Evolutionary conservation across 768 basidiomycete species (phyloP).

Genomic region (Pleurotus pulmonarius): DNA sequence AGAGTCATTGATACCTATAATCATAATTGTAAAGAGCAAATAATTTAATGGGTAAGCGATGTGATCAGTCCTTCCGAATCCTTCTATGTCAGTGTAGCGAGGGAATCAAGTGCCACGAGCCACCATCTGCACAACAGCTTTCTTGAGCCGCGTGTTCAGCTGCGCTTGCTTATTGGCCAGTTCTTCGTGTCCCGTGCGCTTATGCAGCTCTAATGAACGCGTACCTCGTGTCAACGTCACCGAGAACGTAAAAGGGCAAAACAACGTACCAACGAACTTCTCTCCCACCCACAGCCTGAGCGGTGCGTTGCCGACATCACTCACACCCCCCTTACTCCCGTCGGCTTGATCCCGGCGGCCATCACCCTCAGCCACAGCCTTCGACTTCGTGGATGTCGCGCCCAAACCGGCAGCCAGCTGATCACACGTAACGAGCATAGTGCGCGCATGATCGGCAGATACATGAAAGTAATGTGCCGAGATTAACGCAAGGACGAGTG

Average conservation of each 20-base stretch:
- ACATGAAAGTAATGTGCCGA: slow-evolving; percentile 73
- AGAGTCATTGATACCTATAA: too few relatives aligned
- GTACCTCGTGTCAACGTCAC: not conserved
- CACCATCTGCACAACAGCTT: not conserved
- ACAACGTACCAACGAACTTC: slow-evolving; percentile 53
- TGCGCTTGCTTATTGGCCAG: slow-evolving; percentile 42
- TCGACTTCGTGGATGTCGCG: slow-evolving; percentile 26
- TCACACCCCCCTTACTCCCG: slow-evolving; percentile 16
- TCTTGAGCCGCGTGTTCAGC: slow-evolving; percentile 28
- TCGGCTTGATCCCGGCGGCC: slow-evolving; percentile 8
- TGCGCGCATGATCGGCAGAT: slow-evolving; percentile 60
- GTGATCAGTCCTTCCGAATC: too few relatives aligned
- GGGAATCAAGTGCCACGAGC: not conserved
- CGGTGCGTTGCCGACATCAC: slow-evolving; percentile 54
- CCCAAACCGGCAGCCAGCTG: slow-evolving; percentile 72
- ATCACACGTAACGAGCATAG: slow-evolving; percentile 64
- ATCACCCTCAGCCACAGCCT: slow-evolving; percentile 8
- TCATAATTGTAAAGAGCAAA: too few relatives aligned
- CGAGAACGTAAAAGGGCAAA: not conserved
- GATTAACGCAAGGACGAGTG: slow-evolving; percentile 62
- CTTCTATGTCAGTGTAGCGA: too few relatives aligned
- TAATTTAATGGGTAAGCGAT: too few relatives aligned
- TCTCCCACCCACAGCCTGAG: slow-evolving; percentile 73
- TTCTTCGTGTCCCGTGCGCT: slow-evolving; percentile 48
- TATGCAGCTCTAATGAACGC: slow-evolving; percentile 46